These are phyloP conservation scores for Aspergillus costaricaensis DNA, from an alignment of 2,329 filamentous ascomycete genomes.

Conservation along the genomic window DNA sequence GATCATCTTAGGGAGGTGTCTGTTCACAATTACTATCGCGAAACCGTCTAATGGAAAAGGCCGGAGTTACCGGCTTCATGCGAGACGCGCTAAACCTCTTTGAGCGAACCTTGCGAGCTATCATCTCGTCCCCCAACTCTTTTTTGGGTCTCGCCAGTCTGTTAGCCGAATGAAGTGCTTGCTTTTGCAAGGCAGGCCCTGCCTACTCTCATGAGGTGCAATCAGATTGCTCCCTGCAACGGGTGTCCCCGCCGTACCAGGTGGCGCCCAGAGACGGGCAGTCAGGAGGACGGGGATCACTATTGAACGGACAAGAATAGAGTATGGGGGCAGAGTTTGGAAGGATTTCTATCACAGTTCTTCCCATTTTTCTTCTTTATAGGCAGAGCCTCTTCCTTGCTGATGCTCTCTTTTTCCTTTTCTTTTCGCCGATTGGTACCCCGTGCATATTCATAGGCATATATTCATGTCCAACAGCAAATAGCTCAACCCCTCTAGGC, in stretches of 20 bases:
- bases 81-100: slow-evolving; percentile 28
- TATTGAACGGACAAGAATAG: neutral
- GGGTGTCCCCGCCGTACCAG: neutral
- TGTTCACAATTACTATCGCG: neutral
- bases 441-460: neutral
- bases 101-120: slow-evolving; percentile 30
- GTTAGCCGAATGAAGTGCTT: slow-evolving; percentile 7
- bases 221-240: neutral
- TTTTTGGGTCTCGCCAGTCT: slow-evolving; percentile 4
- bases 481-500: slow-evolving; percentile 11
- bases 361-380: neutral
- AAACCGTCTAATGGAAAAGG: neutral
- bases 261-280: neutral
- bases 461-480: neutral
- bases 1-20: neutral
- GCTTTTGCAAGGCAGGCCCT: neutral
- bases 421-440: neutral
- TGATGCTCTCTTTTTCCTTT: neutral
- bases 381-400: neutral
- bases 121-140: neutral
- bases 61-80: slow-evolving; percentile 6
- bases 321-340: neutral
- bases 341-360: neutral
- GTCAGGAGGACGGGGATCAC: neutral
- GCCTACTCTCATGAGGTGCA: neutral